Evolutionary conservation across 495 filamentous ascomycete genomes (phyloP).

Genomic region (Lepidopterella palustris): DNA sequence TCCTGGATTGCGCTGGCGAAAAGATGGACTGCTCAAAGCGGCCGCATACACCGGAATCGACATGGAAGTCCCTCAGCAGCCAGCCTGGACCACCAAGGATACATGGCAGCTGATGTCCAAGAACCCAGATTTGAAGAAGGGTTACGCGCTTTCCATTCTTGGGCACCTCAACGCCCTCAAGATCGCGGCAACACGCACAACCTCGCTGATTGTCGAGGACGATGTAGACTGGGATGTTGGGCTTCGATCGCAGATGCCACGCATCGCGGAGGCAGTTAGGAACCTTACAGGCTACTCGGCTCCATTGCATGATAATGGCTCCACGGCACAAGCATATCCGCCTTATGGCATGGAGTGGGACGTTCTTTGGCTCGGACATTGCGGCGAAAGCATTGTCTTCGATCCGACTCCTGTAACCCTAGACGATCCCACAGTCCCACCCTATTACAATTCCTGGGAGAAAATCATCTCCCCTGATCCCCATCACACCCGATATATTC

Average conservation of each 20-base stretch:
- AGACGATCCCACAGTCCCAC: neutral
- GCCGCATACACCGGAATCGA: slow-evolving; percentile 3
- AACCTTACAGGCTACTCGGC: neutral
- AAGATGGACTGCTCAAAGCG: slow-evolving; percentile 7
- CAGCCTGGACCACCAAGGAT: slow-evolving; percentile 2
- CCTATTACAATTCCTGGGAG: slow-evolving; percentile 1
- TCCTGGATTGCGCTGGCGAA: slow-evolving; percentile 3
- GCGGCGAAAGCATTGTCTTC: neutral
- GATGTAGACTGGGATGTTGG: slow-evolving; percentile 8
- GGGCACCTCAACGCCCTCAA: slow-evolving; percentile 7
- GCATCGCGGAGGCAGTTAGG: neutral
- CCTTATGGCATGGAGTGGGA: neutral
- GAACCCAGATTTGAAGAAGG: neutral
- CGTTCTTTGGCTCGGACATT: neutral
- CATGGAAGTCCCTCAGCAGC: slow-evolving; percentile 1
- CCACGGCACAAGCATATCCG: neutral
- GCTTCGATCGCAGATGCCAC: neutral
- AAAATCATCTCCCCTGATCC: neutral
- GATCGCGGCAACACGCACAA: neutral
- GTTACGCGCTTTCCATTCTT: slow-evolving; percentile 3
- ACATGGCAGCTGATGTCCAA: slow-evolving; percentile 1
- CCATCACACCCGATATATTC: neutral
- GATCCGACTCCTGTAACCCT: neutral
- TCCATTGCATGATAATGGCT: neutral
- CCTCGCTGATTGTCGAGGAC: slow-evolving; percentile 7